Conservation (phyloP, 2,329 filamentous ascomycete species). For the Neurospora crassa region DNA sequence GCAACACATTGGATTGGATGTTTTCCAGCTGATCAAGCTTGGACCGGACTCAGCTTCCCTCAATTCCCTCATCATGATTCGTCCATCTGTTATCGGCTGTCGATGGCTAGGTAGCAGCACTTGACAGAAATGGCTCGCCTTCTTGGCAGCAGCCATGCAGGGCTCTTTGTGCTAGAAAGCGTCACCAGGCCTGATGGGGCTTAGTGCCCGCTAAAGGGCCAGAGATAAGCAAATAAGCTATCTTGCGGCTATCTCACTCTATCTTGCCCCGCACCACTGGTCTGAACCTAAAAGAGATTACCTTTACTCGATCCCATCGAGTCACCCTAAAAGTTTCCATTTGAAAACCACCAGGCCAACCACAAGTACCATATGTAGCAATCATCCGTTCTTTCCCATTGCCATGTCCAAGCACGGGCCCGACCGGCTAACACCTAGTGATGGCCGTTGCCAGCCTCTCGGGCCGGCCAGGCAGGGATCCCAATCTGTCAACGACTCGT, state of each 20-base stretch:
- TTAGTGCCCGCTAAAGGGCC: not conserved
- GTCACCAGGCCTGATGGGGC: not conserved
- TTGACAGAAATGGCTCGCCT: too few species aligned
- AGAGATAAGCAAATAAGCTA: slow-evolving; percentile 9
- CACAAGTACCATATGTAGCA: not conserved
- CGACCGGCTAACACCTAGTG: not conserved
- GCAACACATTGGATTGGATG: not conserved
- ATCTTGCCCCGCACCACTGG: slow-evolving; percentile 5
- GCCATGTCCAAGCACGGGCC: not conserved
- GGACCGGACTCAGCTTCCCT: not conserved
- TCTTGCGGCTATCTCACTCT: not conserved
- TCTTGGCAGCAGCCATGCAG: not conserved
- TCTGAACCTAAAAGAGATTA: slow-evolving; percentile 16
- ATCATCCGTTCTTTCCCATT: not conserved
- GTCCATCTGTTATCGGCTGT: not conserved
- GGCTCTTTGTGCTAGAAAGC: not conserved
- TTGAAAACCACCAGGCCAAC: not conserved
- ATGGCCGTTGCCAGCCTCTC: not conserved
- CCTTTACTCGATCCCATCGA: slow-evolving; percentile 35
- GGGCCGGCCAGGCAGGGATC: not conserved
- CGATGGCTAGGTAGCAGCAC: too few species aligned
- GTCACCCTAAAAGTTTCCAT: slow-evolving; percentile 24
- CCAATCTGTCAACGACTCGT: not conserved
- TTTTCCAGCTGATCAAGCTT: not conserved
- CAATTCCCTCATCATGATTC: not conserved